phyloP scores from a whole-genome alignment of 2,329 filamentous ascomycete genomes.

The Westerdykella aurantiaca region DNA sequence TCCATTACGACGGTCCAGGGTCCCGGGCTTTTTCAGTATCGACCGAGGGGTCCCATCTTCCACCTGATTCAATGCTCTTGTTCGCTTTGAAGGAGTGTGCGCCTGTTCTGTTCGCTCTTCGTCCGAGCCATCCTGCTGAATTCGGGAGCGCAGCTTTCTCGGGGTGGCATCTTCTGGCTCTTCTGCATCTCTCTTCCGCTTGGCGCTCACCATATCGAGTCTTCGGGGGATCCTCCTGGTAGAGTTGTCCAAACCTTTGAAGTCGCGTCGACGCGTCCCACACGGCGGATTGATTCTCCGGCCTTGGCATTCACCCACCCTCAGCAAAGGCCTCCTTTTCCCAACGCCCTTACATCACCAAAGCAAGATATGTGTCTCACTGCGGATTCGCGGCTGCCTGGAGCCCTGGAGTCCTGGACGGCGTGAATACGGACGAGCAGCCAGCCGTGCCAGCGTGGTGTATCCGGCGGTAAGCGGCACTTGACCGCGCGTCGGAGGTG shows the following conservation, averaged over 20 bases:
- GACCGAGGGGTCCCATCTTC: constrained; percentile 30
- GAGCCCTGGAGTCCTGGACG: neutral
- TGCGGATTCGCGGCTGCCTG: neutral
- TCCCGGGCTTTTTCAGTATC: constrained; percentile 28
- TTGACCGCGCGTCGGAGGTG: too few species aligned
- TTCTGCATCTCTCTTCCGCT: constrained; percentile 24
- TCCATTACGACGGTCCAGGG: constrained; percentile 14
- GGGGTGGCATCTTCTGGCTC: constrained; percentile 17
- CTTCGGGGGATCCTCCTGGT: constrained; percentile 3
- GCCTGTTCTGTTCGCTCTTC: constrained; percentile 14
- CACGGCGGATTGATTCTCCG: constrained; percentile 5
- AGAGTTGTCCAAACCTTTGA: constrained; percentile 16
- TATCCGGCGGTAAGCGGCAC: neutral
- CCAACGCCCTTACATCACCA: neutral
- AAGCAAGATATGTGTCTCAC: neutral
- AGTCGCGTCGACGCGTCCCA: constrained; percentile 12
- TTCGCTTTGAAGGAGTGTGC: constrained; percentile 28
- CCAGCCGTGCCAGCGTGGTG: neutral
- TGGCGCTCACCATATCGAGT: constrained; percentile 25
- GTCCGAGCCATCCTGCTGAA: constrained; percentile 7
- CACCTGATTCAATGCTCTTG: constrained; percentile 13
- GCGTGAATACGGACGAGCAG: too few species aligned
- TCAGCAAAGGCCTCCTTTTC: neutral
- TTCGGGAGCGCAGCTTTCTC: constrained; percentile 21
- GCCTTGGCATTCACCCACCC: constrained; percentile 2